Conservation (phyloP, 2,329 filamentous ascomycete genomes). For the Aspergillus sp. region DNA sequence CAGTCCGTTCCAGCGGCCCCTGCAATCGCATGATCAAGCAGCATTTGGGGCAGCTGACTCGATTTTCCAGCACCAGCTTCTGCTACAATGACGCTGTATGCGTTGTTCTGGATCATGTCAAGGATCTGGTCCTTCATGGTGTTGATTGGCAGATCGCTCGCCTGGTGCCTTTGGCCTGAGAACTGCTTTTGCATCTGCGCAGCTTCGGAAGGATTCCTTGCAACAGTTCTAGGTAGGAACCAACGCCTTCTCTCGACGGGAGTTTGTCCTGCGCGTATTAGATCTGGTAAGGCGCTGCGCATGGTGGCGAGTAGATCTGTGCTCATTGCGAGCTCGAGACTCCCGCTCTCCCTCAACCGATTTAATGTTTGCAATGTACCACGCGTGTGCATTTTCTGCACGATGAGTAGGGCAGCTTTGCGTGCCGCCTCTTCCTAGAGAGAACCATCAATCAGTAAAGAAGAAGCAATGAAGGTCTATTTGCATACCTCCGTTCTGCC, state of each 20-base stretch:
- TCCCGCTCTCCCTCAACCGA: neutral
- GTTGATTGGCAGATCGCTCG: slow-evolving; percentile 34
- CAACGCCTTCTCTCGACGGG: neutral
- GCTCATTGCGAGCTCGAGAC: neutral
- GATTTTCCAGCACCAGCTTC: slow-evolving; percentile 43
- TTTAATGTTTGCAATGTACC: neutral
- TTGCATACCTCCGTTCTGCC: neutral
- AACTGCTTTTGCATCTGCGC: neutral
- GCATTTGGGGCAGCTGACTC: slow-evolving; percentile 50
- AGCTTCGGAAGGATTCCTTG: neutral
- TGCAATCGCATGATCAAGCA: slow-evolving; percentile 43
- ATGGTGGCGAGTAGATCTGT: slow-evolving; percentile 5
- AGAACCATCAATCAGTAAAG: neutral
- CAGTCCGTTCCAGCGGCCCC: slow-evolving; percentile 35
- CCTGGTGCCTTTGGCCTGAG: neutral
- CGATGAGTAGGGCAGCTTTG: slow-evolving; percentile 1
- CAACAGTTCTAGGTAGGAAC: neutral
- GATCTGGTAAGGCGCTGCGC: neutral
- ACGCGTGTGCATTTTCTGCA: neutral
- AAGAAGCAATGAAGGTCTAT: neutral
- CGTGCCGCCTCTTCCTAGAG: slow-evolving; percentile 2
- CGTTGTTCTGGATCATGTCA: slow-evolving; percentile 32
- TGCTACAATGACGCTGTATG: slow-evolving; percentile 42
- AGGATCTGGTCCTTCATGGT: slow-evolving; percentile 30
- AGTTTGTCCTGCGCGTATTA: neutral